Evolutionary conservation across 768 basidiomycete species (phyloP).

Genomic region (Udeniomyces megalosporus): DNA sequence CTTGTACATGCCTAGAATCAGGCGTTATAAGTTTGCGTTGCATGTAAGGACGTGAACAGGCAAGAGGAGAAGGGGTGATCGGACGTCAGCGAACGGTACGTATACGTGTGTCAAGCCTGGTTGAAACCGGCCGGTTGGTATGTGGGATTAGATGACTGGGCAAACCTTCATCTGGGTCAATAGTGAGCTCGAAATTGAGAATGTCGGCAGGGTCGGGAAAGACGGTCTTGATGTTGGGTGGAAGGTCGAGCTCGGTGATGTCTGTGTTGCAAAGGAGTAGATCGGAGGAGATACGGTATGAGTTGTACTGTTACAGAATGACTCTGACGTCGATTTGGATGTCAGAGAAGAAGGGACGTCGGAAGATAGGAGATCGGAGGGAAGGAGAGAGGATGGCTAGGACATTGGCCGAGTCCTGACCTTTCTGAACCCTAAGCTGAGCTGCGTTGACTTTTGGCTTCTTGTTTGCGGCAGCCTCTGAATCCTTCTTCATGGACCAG

Average conservation of each 20-base stretch:
- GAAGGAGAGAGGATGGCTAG: not conserved
- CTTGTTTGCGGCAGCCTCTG: slow-evolving; percentile 92
- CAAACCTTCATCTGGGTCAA: slow-evolving; percentile 91
- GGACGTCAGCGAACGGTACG: no score
- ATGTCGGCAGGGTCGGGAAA: slow-evolving; percentile 88
- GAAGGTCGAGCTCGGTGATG: slow-evolving; percentile 88
- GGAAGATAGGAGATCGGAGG: not conserved
- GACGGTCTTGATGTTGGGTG: slow-evolving; percentile 85
- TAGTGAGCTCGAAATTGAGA: slow-evolving; percentile 88
- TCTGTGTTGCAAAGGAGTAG: slow-evolving; percentile 37
- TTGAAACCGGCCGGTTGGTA: no score
- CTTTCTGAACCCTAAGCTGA: slow-evolving; percentile 98
- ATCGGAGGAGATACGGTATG: no score
- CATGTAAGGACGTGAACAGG: not conserved
- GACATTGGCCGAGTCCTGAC: slow-evolving; percentile 31
- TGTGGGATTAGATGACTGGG: slow-evolving; percentile 18
- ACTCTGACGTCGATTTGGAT: no score
- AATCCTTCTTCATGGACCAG: slow-evolving; percentile 99
- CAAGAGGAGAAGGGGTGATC: not conserved
- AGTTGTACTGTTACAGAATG: not conserved
- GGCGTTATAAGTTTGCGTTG: not conserved
- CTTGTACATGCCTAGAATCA: slow-evolving; percentile 78
- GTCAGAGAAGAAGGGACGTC: no score
- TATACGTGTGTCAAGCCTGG: no score
- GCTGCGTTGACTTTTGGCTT: slow-evolving; percentile 97